Evolutionary conservation across 768 basidiomycete genomes (phyloP), one percentile per base, ranked within the genome.

Genomic region (Boletus rubroflammeus): DNA sequence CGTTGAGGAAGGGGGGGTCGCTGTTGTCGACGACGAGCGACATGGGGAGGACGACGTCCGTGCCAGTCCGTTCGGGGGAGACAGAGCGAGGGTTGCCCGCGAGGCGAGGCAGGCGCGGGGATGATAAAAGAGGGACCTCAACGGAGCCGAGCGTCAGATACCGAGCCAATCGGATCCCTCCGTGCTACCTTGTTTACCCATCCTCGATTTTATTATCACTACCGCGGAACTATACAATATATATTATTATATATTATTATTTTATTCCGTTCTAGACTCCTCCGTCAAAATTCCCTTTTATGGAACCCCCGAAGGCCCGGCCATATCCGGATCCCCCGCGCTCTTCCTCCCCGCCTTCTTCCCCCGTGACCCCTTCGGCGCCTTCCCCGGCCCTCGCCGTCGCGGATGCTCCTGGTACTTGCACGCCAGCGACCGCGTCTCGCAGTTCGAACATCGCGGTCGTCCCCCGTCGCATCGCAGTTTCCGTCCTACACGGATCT

Each of bases 341-440:
- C 60, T 51, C 60, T 52, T 67, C 55, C 54, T 62, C 59, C 65
- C 64, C 42, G 60, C 59, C 64, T 75, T 79, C 73, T 76, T 81
- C 52, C 71, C 62, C 59, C 76, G 78, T 35, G 75, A 72, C 13
- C 85, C 84, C 64, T 84, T 84, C 29, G 83, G 81, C 40, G 85
- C 84, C 72, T 85, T 89, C 26, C 88, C 88, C 52, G 88, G 87
- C 1, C 89, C 89, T 45, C 89, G 80, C 32, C 88, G 81, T 64
- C 80, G 69, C 10, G 73, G 72, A 21, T 75, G 68, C 21, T 73
- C 71, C 46, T 78, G 79, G 67, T 87, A 88, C 53, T 66, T 69
- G 64, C 87, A 88, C 29, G 67, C 60, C 53, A 75, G 69, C 46
- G 73, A 73, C 36, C 86, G 83, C 31, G 76, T 76, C 19, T 60